These are phyloP conservation scores for Dittrichia graveolens DNA, from an alignment of 129 eudicot genomes.

Conservation along the genomic window DNA sequence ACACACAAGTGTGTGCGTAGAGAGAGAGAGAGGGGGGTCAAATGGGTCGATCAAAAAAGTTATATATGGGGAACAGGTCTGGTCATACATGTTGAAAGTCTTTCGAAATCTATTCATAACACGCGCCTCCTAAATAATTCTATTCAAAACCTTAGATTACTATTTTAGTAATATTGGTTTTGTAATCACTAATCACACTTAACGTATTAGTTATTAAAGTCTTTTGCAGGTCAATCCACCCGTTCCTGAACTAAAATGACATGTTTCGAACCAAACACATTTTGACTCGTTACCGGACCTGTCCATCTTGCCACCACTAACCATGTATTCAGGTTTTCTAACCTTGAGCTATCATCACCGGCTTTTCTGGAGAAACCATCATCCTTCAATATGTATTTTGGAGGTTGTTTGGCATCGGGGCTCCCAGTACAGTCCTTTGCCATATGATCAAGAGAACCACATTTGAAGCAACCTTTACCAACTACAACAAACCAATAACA, in stretches of 20 bases:
- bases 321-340: constrained; percentile 18
- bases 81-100: background rate
- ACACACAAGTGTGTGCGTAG: too few species aligned
- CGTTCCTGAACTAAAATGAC: too few species aligned
- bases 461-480: constrained; percentile 87
- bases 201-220: background rate
- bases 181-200: constrained; percentile 9
- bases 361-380: constrained; percentile 58
- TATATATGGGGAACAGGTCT: background rate
- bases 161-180: background rate
- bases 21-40: background rate
- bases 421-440: constrained; percentile 80
- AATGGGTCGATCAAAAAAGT: background rate
- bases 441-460: constrained; percentile 88
- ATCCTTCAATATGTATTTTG: constrained; percentile 69
- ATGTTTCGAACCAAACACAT: background rate
- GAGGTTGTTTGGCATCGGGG: constrained; percentile 45
- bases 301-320: constrained; percentile 11
- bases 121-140: background rate
- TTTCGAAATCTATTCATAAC: background rate
- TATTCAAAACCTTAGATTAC: background rate
- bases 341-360: constrained; percentile 59
- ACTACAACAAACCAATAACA: constrained; percentile 20
- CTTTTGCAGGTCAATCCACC: background rate
- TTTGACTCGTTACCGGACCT: constrained; percentile 11